Percentiles rank a stretch among this genome's conserved stretches.
Evolutionary conservation across 2,329 filamentous ascomycete genomes (phyloP).

Genomic region (Pyrenophora graminea): DNA sequence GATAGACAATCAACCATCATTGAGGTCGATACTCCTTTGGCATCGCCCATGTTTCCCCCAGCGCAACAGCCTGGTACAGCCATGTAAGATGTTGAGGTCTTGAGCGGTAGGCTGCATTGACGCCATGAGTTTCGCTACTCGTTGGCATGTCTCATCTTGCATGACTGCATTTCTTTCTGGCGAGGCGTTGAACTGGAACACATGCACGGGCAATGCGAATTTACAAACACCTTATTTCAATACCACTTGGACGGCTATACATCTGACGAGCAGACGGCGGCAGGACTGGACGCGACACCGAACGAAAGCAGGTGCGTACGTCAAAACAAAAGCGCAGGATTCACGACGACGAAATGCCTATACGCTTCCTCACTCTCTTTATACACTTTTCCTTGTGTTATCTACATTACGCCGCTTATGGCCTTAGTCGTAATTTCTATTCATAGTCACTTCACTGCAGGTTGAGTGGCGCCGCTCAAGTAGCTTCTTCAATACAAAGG

Average conservation of each 20-base stretch:
- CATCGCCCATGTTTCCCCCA: constrained; percentile 28
- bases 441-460: background rate
- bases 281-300: background rate
- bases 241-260: background rate
- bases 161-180: background rate
- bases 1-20: constrained; percentile 35
- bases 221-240: background rate
- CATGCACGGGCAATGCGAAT: background rate
- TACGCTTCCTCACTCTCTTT: background rate
- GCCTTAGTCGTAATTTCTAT: constrained; percentile 10
- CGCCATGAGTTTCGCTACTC: too few species aligned
- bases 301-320: background rate
- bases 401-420: background rate
- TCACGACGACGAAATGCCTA: background rate
- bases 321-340: background rate
- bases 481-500: background rate
- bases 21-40: constrained; percentile 34
- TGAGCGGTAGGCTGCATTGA: background rate
- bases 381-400: background rate
- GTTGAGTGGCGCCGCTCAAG: background rate
- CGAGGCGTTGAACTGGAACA: background rate
- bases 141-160: too few species aligned
- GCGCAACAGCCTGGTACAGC: constrained; percentile 27
- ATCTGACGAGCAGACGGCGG: background rate
- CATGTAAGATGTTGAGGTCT: constrained; percentile 11